These are phyloP conservation scores for Choanephora cucurbitarum DNA, from an alignment of 371 early-diverging fungal species.

Conservation along the genomic window DNA sequence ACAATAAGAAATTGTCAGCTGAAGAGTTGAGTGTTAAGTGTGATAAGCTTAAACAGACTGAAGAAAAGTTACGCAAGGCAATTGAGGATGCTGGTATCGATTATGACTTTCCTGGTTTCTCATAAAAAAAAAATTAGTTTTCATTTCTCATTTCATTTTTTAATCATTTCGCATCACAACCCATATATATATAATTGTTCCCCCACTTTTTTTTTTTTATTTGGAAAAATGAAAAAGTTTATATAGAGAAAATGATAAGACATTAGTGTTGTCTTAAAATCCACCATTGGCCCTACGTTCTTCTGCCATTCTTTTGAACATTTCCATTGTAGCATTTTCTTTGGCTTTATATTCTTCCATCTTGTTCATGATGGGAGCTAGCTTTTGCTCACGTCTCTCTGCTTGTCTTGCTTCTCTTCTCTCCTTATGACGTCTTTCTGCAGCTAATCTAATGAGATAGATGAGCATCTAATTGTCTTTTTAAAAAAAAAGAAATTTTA, in stretches of 20 bases:
- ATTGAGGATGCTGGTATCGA: conserved; percentile 74
- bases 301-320: conserved; percentile 70
- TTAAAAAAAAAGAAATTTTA: too few relatives aligned
- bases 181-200: too few relatives aligned
- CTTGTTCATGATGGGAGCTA: conserved; percentile 45
- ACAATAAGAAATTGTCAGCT: conserved; percentile 60
- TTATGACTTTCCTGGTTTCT: conserved; percentile 59
- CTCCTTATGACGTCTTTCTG: conserved; percentile 48
- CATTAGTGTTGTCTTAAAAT: too few relatives aligned
- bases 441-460: conserved; percentile 39
- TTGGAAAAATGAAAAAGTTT: too few relatives aligned
- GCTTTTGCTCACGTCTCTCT: conserved; percentile 39
- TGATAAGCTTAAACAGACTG: conserved; percentile 37
- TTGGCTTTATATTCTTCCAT: conserved; percentile 61
- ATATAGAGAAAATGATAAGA: too few relatives aligned
- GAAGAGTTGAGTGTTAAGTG: conserved; percentile 46
- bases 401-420: conserved; percentile 44
- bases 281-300: conserved; percentile 30
- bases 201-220: neutral
- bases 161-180: neutral
- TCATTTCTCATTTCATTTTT: neutral
- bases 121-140: too few relatives aligned
- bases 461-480: too few relatives aligned
- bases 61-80: conserved; percentile 10
- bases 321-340: conserved; percentile 68